Conservation (phyloP, 805 yeast genomes). For the Yamadazyma akitaensis region DNA sequence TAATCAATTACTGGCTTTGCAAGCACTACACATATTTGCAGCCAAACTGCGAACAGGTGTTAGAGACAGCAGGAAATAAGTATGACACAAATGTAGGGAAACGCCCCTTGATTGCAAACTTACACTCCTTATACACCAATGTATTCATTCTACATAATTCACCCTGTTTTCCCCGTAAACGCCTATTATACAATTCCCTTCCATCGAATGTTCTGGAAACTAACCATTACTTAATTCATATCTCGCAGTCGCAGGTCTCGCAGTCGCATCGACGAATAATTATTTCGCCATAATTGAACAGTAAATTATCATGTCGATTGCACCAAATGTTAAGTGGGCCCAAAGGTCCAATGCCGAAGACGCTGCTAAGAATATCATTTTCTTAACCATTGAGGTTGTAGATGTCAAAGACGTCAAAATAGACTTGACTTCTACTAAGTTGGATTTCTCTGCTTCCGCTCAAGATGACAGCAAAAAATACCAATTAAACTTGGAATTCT, state of each 20-base stretch:
- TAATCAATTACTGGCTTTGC: neutral
- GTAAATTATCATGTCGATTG: slow-evolving; percentile 5
- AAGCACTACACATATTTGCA: neutral
- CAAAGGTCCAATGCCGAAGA: slow-evolving; percentile 85
- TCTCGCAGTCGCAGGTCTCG: neutral
- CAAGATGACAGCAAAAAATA: slow-evolving; percentile 45
- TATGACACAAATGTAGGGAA: no score
- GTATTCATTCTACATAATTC: neutral
- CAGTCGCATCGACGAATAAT: neutral
- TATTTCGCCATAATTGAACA: neutral
- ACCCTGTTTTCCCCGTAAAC: no score
- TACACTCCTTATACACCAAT: neutral
- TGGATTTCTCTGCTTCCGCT: slow-evolving; percentile 51
- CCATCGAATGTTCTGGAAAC: neutral
- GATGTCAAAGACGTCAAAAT: slow-evolving; percentile 66
- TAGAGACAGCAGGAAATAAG: no score
- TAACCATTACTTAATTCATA: neutral
- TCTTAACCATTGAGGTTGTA: slow-evolving; percentile 67
- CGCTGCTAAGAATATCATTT: slow-evolving; percentile 68
- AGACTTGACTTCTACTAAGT: slow-evolving; percentile 51
- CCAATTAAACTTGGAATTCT: slow-evolving; percentile 70
- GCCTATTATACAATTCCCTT: neutral
- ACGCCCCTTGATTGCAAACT: no score
- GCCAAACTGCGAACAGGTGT: neutral
- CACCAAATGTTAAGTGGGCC: slow-evolving; percentile 82